phyloP scores from a whole-genome alignment of 73 alveolate genomes.

The Paramecium octaurelia region DNA sequence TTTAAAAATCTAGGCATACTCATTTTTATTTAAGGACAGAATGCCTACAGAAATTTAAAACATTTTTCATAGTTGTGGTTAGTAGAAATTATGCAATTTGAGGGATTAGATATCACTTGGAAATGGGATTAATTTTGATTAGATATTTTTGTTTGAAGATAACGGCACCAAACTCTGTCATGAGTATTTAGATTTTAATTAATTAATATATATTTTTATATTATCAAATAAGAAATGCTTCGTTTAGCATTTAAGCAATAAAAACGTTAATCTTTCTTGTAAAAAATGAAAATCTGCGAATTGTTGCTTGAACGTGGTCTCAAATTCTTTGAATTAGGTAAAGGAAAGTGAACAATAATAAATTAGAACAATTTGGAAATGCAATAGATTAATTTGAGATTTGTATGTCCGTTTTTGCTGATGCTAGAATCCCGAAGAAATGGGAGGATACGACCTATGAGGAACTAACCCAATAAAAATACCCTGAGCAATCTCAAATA shows the following conservation, averaged over 20 bases:
- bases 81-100: too few species aligned
- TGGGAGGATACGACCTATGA: conserved; percentile 32
- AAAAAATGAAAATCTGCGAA: background rate
- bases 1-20: too few species aligned
- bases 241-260: conserved; percentile 8
- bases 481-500: background rate
- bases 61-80: too few species aligned
- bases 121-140: too few species aligned
- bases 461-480: background rate
- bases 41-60: too few species aligned
- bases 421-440: background rate
- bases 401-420: background rate
- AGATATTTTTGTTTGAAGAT: background rate
- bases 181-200: background rate
- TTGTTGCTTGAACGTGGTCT: background rate
- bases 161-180: background rate
- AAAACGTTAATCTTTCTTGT: background rate
- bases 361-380: background rate
- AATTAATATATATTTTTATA: background rate
- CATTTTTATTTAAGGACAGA: too few species aligned
- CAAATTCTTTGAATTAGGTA: background rate
- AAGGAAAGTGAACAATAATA: background rate
- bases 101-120: background rate
- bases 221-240: background rate
- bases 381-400: conserved; percentile 21